These are phyloP conservation scores for Azolla pinnata DNA, from an alignment of 75 land plant species.

Conservation along the genomic window DNA sequence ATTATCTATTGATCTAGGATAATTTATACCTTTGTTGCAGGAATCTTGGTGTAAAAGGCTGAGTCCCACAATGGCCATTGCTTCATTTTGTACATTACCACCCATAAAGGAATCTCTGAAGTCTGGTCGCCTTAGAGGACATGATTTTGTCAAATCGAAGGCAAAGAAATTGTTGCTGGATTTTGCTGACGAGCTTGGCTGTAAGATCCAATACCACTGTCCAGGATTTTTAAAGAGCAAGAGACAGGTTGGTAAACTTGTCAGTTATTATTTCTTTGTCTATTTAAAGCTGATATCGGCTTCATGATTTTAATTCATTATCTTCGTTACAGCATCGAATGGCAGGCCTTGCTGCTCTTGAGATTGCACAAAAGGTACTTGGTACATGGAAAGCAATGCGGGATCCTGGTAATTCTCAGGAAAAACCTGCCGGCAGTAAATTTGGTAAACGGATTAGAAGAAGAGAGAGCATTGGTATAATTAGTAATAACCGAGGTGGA, in stretches of 20 bases:
- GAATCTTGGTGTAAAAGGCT: conserved; percentile 92
- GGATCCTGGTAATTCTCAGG: conserved; percentile 27
- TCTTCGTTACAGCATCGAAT: conserved; percentile 67
- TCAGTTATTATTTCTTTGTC: not conserved
- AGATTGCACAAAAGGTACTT: conserved; percentile 84
- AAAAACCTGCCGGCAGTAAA: conserved; percentile 31
- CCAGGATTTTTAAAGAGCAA: conserved; percentile 72
- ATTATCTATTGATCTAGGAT: not conserved
- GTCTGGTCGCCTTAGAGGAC: conserved; percentile 49
- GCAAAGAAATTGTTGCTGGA: conserved; percentile 48
- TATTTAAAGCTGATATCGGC: not conserved
- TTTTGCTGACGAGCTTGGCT: conserved; percentile 70
- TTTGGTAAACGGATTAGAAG: conserved; percentile 45
- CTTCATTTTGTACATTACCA: conserved; percentile 64
- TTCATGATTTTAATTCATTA: conserved; percentile 4
- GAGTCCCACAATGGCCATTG: conserved; percentile 63
- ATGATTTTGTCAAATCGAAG: conserved; percentile 56
- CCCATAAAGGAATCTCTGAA: conserved; percentile 56
- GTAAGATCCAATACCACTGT: conserved; percentile 73
- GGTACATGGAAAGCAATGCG: conserved; percentile 63
- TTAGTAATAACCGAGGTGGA: conserved; percentile 76
- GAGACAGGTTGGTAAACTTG: conserved; percentile 54
- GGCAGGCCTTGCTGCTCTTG: conserved; percentile 94
- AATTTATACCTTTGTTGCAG: conserved; percentile 17
- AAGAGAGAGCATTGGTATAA: conserved; percentile 31